A percentile compares a stretch with the other conserved stretches of the same genome.
Evolutionary conservation across 768 basidiomycete species (phyloP).

Genomic region (Leucosporidium creatinivorum): DNA sequence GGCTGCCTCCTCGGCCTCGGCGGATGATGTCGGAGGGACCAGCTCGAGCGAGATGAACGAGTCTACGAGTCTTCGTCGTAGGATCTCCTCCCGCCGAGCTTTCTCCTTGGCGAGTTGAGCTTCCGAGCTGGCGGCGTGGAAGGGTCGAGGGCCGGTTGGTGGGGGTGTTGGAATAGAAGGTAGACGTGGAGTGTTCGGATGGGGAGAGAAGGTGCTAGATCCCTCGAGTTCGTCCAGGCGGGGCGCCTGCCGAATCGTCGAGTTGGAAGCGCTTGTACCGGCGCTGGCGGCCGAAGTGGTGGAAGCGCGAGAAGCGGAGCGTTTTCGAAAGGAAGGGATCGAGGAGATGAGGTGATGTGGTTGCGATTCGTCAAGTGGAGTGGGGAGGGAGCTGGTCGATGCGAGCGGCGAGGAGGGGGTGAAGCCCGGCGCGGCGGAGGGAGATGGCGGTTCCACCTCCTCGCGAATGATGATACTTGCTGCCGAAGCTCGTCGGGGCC

Average conservation of each 20-base stretch:
- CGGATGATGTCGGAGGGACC: neutral
- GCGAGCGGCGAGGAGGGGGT: too few relatives aligned
- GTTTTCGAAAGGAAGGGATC: neutral
- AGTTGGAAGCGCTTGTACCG: slow-evolving; percentile 2
- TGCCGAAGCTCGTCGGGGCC: too few relatives aligned
- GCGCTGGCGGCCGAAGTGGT: neutral
- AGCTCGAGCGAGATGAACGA: slow-evolving; percentile 27
- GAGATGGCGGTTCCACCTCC: too few relatives aligned
- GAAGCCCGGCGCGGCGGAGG: too few relatives aligned
- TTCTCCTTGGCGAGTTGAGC: slow-evolving; percentile 10
- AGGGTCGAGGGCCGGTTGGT: neutral
- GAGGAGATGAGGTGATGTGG: too few relatives aligned
- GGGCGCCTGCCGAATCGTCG: slow-evolving; percentile 19
- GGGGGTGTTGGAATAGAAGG: neutral
- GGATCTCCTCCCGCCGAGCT: slow-evolving; percentile 4
- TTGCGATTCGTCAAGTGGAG: too few relatives aligned
- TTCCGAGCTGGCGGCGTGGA: neutral
- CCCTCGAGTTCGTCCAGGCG: neutral
- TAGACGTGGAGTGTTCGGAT: neutral
- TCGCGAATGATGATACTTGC: too few relatives aligned
- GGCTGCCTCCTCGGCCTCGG: neutral
- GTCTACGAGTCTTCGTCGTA: slow-evolving; percentile 10
- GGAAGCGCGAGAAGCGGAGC: slow-evolving; percentile 18
- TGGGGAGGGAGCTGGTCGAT: too few relatives aligned
- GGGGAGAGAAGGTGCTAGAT: too few relatives aligned